These are phyloP conservation scores for Pistacia atlantica DNA, from an alignment of 345 rosid genomes.

Conservation along the genomic window DNA sequence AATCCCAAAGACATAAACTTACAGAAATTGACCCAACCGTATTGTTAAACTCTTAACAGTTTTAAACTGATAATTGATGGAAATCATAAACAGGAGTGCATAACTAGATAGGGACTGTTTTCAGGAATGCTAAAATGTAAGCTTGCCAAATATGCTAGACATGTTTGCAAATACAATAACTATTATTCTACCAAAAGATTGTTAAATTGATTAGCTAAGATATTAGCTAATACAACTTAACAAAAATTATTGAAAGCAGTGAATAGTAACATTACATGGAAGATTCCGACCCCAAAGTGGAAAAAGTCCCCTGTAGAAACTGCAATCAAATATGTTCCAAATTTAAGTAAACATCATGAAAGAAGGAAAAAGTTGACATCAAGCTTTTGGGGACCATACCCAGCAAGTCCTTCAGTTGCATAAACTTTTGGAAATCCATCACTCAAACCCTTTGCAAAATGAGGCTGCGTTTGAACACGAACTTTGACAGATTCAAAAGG, in stretches of 20 bases:
- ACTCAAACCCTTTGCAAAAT: constrained; percentile 57
- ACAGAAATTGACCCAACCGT: no score
- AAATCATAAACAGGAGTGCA: not conserved
- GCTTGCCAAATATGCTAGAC: not conserved
- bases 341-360: constrained; percentile 11
- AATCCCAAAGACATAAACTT: no score
- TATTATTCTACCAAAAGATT: not conserved
- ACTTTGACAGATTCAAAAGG: constrained; percentile 77
- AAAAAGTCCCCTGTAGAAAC: constrained; percentile 53
- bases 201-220: not conserved
- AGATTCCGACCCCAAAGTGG: constrained; percentile 54
- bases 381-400: constrained; percentile 37
- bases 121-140: not conserved
- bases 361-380: constrained; percentile 7
- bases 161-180: not conserved
- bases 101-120: not conserved
- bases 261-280: constrained; percentile 45
- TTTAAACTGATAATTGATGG: not conserved
- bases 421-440: constrained; percentile 29
- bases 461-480: constrained; percentile 62
- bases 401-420: constrained; percentile 53
- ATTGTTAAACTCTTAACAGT: no score
- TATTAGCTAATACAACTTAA: constrained; percentile 1
- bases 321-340: constrained; percentile 23
- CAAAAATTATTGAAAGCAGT: constrained; percentile 27